A percentile compares a stretch with the other conserved stretches of the same genome.
phyloP scores from a whole-genome alignment of 2,329 filamentous ascomycete species.

The Fusarium sp. region DNA sequence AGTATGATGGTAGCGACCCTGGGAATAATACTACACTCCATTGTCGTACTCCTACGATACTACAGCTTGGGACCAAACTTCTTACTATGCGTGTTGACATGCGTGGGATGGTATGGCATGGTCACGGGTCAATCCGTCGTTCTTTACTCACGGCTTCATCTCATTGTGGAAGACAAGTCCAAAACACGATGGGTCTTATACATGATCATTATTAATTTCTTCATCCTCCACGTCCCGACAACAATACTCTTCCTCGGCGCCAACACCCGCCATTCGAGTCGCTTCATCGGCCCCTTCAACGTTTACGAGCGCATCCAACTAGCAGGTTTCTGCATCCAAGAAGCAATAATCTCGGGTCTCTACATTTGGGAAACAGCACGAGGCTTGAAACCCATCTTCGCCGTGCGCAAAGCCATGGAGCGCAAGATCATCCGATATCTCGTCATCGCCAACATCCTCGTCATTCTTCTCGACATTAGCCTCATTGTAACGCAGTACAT shows the following conservation, averaged over 20 bases:
- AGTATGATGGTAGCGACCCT: conserved; percentile 29
- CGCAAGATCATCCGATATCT: conserved; percentile 33
- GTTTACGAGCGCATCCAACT: conserved; percentile 35
- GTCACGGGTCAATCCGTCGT: conserved; percentile 36
- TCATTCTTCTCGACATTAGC: conserved; percentile 34
- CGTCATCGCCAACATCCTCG: conserved; percentile 33
- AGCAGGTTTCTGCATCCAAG: conserved; percentile 35
- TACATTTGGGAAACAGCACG: conserved; percentile 37
- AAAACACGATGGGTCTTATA: conserved; percentile 33
- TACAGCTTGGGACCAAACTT: conserved; percentile 36
- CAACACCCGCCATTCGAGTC: conserved; percentile 22
- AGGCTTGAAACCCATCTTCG: conserved; percentile 31
- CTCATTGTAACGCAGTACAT: conserved; percentile 34
- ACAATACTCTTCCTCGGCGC: conserved; percentile 28
- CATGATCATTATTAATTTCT: conserved; percentile 38
- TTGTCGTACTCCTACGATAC: conserved; percentile 35
- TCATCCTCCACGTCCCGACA: conserved; percentile 27
- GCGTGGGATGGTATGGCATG: conserved; percentile 39
- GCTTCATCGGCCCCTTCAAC: conserved; percentile 28
- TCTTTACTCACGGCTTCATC: conserved; percentile 32
- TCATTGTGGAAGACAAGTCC: conserved; percentile 31
- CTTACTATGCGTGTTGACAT: conserved; percentile 31
- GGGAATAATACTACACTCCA: conserved; percentile 26
- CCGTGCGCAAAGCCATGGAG: conserved; percentile 19
- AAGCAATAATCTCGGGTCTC: conserved; percentile 29